Conservation (phyloP, 768 basidiomycete species). For the Agrocybe praecox region DNA sequence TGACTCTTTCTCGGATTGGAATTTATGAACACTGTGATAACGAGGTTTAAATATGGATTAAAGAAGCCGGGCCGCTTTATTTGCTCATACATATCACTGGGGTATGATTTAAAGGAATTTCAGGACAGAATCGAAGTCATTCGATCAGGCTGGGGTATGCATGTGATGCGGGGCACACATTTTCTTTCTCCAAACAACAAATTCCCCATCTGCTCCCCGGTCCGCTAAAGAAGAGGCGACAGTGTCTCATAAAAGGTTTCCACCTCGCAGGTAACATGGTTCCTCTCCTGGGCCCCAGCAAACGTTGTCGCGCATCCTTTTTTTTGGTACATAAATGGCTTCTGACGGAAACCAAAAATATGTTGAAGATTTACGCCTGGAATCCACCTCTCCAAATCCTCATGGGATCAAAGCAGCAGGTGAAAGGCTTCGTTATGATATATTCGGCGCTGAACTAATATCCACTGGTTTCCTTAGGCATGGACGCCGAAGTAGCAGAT, state of each 20-base stretch:
- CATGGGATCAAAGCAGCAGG: neutral
- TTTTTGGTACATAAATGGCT: neutral
- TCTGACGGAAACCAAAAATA: neutral
- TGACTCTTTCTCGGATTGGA: neutral
- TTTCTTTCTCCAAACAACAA: neutral
- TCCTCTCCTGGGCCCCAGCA: neutral
- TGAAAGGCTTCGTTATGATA: neutral
- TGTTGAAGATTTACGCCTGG: neutral
- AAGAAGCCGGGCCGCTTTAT: neutral
- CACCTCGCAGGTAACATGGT: neutral
- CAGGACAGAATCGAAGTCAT: neutral
- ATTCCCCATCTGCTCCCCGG: neutral
- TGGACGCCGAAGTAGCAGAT: constrained; percentile 47
- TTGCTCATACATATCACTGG: neutral
- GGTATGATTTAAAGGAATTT: neutral
- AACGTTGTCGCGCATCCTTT: neutral
- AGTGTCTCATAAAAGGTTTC: neutral
- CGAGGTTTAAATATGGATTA: neutral
- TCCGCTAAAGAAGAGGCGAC: neutral
- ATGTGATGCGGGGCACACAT: neutral
- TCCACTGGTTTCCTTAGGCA: constrained; percentile 22
- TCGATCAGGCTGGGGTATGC: neutral
- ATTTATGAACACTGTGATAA: neutral
- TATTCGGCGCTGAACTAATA: neutral
- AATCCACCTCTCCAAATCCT: neutral